A percentile compares a stretch with the other conserved stretches of the same genome.
phyloP scores from a whole-genome alignment of 129 eudicot species.

The Chrysanthemum makinoi region DNA sequence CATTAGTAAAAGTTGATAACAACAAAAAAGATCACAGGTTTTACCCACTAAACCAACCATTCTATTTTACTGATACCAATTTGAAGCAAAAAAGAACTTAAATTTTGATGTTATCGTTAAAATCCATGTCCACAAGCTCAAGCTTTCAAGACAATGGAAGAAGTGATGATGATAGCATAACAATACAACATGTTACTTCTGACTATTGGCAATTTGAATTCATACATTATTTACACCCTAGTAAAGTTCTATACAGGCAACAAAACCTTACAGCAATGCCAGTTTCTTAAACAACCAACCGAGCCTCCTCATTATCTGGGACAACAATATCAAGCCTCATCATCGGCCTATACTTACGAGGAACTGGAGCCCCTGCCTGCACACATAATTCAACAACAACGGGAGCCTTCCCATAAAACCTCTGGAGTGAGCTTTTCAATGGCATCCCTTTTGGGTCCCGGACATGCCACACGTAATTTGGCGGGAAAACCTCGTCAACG shows the following conservation, averaged over 20 bases:
- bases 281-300: slow-evolving; percentile 49
- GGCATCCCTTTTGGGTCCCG: slow-evolving; percentile 74
- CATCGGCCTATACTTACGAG: slow-evolving; percentile 72
- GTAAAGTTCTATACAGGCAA: slow-evolving; percentile 18
- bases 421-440: slow-evolving; percentile 52
- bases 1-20: no score
- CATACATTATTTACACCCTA: no score
- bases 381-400: slow-evolving; percentile 83
- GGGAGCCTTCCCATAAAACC: slow-evolving; percentile 91
- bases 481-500: slow-evolving; percentile 86
- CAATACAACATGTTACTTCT: no score
- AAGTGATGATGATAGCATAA: no score
- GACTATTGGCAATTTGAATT: no score
- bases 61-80: no score
- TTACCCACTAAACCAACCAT: no score
- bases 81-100: no score
- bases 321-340: slow-evolving; percentile 95
- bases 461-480: slow-evolving; percentile 96
- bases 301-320: slow-evolving; percentile 72
- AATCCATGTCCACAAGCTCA: no score
- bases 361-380: slow-evolving; percentile 84
- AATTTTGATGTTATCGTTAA: no score
- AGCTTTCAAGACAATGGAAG: no score
- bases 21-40: no score
- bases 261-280: neutral